Conservation (phyloP, 805 yeast genomes). For the Metschnikowia corniflorae region DNA sequence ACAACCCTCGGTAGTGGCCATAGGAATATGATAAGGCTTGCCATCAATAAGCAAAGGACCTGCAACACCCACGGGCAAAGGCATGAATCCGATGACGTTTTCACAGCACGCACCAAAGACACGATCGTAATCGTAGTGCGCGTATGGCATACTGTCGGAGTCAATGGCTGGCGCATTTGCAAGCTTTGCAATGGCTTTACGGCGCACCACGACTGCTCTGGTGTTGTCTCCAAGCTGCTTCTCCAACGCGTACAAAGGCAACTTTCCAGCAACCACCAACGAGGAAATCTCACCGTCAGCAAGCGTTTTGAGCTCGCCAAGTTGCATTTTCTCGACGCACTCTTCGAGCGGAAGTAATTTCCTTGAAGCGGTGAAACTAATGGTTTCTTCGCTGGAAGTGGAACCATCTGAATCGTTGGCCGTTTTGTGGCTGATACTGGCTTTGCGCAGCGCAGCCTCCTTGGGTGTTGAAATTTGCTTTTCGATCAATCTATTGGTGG, state of each 20-base stretch:
- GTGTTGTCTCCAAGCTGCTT: conserved; percentile 84
- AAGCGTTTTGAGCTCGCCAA: conserved; percentile 66
- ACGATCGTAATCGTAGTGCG: conserved; percentile 85
- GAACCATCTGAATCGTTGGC: conserved; percentile 15
- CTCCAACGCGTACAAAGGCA: conserved; percentile 92
- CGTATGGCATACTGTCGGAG: conserved; percentile 70
- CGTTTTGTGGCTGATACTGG: conserved; percentile 4
- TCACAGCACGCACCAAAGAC: conserved; percentile 99
- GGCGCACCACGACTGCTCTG: conserved; percentile 91
- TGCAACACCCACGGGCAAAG: conserved; percentile 95
- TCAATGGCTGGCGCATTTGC: conserved; percentile 81
- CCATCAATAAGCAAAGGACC: conserved; percentile 95
- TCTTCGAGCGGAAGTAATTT: conserved; percentile 56
- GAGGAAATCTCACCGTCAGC: conserved; percentile 69
- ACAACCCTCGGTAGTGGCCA: conserved; percentile 99
- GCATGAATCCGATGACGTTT: conserved; percentile 95
- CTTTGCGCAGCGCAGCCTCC: not conserved
- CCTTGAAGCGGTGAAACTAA: conserved; percentile 22
- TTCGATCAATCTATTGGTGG: conserved; percentile 39
- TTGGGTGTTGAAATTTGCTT: conserved; percentile 34
- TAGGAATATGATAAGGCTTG: conserved; percentile 83
- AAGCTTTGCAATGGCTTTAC: conserved; percentile 82
- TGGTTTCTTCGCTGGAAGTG: conserved; percentile 22
- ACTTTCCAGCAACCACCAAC: conserved; percentile 68
- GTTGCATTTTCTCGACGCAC: conserved; percentile 57